Conservation (phyloP, 345 rosid genomes). For the Syzygium grande region DNA sequence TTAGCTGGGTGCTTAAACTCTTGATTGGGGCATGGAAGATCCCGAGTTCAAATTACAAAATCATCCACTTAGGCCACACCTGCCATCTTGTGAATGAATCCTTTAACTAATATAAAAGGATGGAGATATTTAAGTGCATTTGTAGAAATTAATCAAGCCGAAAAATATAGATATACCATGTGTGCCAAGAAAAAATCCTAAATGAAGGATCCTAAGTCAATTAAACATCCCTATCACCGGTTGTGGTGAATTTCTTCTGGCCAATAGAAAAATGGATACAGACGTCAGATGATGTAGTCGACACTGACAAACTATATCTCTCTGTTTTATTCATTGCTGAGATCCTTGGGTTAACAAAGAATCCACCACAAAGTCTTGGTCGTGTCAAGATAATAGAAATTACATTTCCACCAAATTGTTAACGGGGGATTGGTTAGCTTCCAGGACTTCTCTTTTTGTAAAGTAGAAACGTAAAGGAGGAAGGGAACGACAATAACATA, state of each 20-base stretch:
- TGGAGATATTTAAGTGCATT: not conserved
- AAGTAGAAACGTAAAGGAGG: not conserved
- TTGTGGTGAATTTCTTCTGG: not conserved
- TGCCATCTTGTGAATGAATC: not conserved
- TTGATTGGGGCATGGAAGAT: not conserved
- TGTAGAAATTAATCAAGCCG: not conserved
- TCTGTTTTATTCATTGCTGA: not conserved
- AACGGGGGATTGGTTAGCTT: not conserved
- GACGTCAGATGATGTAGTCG: not conserved
- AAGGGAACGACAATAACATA: not conserved
- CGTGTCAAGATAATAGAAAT: not conserved
- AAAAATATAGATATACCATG: not conserved
- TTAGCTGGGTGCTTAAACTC: not conserved
- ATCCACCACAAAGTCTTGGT: not conserved
- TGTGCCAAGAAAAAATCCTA: not conserved
- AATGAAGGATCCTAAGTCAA: not conserved
- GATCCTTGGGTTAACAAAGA: not conserved
- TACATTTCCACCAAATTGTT: not conserved
- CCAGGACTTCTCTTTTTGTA: not conserved
- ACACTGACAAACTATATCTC: not conserved
- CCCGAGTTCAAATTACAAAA: not conserved
- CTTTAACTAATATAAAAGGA: not conserved
- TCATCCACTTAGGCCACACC: not conserved
- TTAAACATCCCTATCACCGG: not conserved
- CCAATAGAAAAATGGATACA: not conserved